Percentiles rank a stretch among this genome's conserved stretches.
phyloP scores from a whole-genome alignment of 805 yeast species.

The Candida wancherniae region DNA sequence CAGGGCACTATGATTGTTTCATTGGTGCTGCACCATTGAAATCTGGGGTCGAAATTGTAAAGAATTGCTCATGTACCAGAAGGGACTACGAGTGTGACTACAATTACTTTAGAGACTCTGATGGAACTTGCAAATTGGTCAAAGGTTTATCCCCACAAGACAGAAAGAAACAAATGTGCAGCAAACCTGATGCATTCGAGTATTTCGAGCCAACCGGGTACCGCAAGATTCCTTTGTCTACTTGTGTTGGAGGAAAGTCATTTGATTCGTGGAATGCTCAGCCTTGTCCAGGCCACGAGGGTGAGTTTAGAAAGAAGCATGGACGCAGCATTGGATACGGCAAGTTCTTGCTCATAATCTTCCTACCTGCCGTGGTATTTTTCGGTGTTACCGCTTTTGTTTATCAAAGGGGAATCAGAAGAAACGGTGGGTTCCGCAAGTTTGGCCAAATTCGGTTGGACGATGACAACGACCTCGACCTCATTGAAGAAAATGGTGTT shows the following conservation, averaged over 20 bases:
- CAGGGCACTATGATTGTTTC: constrained; percentile 57
- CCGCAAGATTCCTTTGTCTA: constrained; percentile 76
- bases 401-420: constrained; percentile 73
- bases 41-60: constrained; percentile 50
- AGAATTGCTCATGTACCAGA: constrained; percentile 80
- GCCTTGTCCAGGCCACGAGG: constrained; percentile 86
- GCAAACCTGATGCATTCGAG: constrained; percentile 51
- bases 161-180: constrained; percentile 54
- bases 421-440: constrained; percentile 70
- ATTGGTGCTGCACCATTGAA: constrained; percentile 58
- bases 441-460: constrained; percentile 87
- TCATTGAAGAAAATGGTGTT: constrained; percentile 57
- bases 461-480: constrained; percentile 51
- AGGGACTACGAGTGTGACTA: constrained; percentile 92
- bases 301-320: constrained; percentile 53
- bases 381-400: constrained; percentile 59
- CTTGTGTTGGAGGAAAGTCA: constrained; percentile 76
- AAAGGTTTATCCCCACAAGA: constrained; percentile 67
- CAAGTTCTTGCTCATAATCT: constrained; percentile 43
- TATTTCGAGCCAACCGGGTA: constrained; percentile 91
- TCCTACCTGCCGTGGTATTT: constrained; percentile 55
- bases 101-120: constrained; percentile 63
- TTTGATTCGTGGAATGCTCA: constrained; percentile 60
- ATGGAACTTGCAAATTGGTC: constrained; percentile 85
- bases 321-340: constrained; percentile 52